Percentiles rank a stretch among this genome's conserved stretches.
Conservation (phyloP, 257 asterid genomes). For the Asclepias syriaca region DNA sequence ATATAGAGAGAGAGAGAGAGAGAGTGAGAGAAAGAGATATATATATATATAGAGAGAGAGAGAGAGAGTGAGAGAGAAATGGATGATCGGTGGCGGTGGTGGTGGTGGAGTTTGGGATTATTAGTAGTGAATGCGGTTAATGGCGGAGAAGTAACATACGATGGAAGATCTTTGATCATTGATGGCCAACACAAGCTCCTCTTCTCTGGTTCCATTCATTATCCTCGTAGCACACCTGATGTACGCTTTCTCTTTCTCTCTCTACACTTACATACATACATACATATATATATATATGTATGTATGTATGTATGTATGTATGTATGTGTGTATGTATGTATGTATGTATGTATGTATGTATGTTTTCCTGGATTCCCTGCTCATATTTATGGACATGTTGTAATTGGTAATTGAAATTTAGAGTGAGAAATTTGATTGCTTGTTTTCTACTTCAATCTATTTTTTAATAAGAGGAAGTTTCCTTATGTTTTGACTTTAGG, state of each 20-base stretch:
- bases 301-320: too few species aligned
- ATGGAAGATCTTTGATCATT: constrained; percentile 62
- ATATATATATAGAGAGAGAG: background rate
- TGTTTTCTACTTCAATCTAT: too few species aligned
- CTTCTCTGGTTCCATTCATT: constrained; percentile 88
- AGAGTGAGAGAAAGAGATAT: background rate
- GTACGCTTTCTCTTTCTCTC: constrained; percentile 31
- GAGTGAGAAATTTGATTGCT: too few species aligned
- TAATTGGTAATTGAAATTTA: too few species aligned
- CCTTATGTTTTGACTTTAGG: too few species aligned
- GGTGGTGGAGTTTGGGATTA: background rate
- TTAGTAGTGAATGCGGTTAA: constrained; percentile 13
- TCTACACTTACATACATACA: too few species aligned
- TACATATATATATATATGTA: too few species aligned
- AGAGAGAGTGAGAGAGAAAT: background rate
- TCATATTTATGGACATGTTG: too few species aligned
- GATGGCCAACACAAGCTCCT: constrained; percentile 61
- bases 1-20: background rate
- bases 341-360: too few species aligned
- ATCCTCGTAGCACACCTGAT: constrained; percentile 83
- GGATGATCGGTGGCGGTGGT: background rate
- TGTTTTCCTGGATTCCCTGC: too few species aligned
- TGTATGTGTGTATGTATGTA: too few species aligned
- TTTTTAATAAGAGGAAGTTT: too few species aligned
- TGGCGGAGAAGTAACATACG: constrained; percentile 51